phyloP scores from a whole-genome alignment of 768 basidiomycete species.

The Amanita rimosa region DNA sequence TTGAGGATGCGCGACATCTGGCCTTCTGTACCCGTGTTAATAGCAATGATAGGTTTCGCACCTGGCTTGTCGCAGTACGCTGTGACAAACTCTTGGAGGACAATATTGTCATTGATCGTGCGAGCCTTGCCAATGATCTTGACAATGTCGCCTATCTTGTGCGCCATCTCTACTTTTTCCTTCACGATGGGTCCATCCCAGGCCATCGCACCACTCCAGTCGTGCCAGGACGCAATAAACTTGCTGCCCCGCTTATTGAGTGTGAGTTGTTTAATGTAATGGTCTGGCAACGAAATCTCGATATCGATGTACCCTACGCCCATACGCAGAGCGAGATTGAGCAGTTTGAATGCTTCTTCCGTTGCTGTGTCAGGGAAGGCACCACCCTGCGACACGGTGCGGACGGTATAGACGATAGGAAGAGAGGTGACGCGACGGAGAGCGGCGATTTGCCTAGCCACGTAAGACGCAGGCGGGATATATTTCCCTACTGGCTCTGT shows the following conservation, averaged over 20 bases:
- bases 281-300: slow-evolving; percentile 67
- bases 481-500: slow-evolving; percentile 34
- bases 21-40: slow-evolving; percentile 87
- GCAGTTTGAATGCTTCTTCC: slow-evolving; percentile 62
- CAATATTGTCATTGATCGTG: slow-evolving; percentile 65
- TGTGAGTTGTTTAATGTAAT: slow-evolving; percentile 46
- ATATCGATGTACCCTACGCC: slow-evolving; percentile 92
- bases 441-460: slow-evolving; percentile 69
- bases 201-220: slow-evolving; percentile 76
- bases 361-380: slow-evolving; percentile 74
- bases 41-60: slow-evolving; percentile 80
- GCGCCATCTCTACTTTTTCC: slow-evolving; percentile 59
- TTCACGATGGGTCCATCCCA: slow-evolving; percentile 65
- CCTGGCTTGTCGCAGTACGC: slow-evolving; percentile 27
- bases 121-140: slow-evolving; percentile 88
- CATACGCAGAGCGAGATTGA: slow-evolving; percentile 67
- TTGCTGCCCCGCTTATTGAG: slow-evolving; percentile 58
- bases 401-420: slow-evolving; percentile 87
- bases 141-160: slow-evolving; percentile 72
- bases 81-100: slow-evolving; percentile 60
- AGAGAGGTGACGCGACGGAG: slow-evolving; percentile 68
- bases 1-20: slow-evolving; percentile 89
- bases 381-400: slow-evolving; percentile 84
- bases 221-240: slow-evolving; percentile 92
- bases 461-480: slow-evolving; percentile 61